These are phyloP conservation scores for Gigaspora rosea DNA, from an alignment of 192 early-diverging fungal species.

Conservation along the genomic window DNA sequence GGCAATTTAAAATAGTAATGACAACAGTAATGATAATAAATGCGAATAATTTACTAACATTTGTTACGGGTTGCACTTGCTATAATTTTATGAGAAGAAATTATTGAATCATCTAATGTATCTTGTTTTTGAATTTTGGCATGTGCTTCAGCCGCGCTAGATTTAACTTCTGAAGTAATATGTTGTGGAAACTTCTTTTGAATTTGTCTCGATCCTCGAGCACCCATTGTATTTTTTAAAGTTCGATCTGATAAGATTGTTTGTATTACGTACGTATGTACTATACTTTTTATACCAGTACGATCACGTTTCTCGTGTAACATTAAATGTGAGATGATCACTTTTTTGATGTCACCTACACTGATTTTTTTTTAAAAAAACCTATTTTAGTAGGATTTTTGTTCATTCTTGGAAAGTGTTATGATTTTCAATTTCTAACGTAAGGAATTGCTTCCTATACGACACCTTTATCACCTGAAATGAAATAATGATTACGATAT, in stretches of 20 bases:
- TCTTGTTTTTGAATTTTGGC: not conserved
- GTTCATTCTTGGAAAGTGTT: too few species aligned
- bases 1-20: not conserved
- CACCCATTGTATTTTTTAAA: not conserved
- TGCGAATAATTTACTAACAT: not conserved
- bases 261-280: not conserved
- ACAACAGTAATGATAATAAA: not conserved
- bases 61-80: not conserved
- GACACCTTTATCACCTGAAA: too few species aligned
- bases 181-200: slow-evolving; percentile 6
- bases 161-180: slow-evolving; percentile 3
- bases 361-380: too few species aligned
- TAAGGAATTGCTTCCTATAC: too few species aligned
- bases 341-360: too few species aligned
- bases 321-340: too few species aligned
- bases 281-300: too few species aligned
- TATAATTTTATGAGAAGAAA: not conserved
- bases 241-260: not conserved
- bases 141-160: slow-evolving; percentile 4
- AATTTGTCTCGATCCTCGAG: slow-evolving; percentile 5
- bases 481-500: too few species aligned
- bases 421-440: too few species aligned
- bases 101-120: not conserved
- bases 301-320: too few species aligned
- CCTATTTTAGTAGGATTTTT: too few species aligned